Percentiles rank a stretch among this genome's conserved stretches.
Conservation (phyloP, 2,329 filamentous ascomycete species). For the Aspergillus jensenii region DNA sequence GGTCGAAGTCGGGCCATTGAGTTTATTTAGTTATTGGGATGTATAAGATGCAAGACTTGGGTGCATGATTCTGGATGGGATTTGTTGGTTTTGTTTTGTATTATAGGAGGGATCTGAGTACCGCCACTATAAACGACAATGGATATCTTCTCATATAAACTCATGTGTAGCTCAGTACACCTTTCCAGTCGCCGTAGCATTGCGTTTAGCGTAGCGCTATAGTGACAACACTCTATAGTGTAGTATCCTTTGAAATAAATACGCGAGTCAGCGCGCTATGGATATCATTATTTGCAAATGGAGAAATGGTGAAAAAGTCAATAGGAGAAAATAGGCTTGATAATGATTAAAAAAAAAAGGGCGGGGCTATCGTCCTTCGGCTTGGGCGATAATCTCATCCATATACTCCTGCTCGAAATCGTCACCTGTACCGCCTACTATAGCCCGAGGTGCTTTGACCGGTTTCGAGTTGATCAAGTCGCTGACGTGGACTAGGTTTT, state of each 20-base stretch:
- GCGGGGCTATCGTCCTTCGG: neutral
- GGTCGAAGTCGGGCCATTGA: neutral
- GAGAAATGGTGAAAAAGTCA: neutral
- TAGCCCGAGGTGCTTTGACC: slow-evolving; percentile 16
- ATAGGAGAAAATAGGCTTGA: neutral
- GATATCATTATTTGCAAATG: slow-evolving; percentile 16
- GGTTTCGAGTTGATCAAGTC: slow-evolving; percentile 40
- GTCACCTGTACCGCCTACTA: slow-evolving; percentile 25
- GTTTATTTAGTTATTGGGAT: neutral
- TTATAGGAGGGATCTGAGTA: neutral
- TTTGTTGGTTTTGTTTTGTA: neutral
- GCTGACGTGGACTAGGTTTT: slow-evolving; percentile 73
- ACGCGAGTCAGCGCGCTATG: neutral
- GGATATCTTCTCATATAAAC: neutral
- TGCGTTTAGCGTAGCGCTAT: neutral
- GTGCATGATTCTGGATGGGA: neutral
- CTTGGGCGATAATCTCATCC: slow-evolving; percentile 10
- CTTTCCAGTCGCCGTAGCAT: neutral
- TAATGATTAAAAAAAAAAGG: neutral
- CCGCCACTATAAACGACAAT: too few relatives aligned
- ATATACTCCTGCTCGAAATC: slow-evolving; percentile 51
- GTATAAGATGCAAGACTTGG: neutral
- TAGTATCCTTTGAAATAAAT: neutral
- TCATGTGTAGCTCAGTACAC: neutral
- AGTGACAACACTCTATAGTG: neutral